Base-by-base conservation (phyloP, 2,329 filamentous ascomycete species). In the Microcyclosporella mali region DNA sequence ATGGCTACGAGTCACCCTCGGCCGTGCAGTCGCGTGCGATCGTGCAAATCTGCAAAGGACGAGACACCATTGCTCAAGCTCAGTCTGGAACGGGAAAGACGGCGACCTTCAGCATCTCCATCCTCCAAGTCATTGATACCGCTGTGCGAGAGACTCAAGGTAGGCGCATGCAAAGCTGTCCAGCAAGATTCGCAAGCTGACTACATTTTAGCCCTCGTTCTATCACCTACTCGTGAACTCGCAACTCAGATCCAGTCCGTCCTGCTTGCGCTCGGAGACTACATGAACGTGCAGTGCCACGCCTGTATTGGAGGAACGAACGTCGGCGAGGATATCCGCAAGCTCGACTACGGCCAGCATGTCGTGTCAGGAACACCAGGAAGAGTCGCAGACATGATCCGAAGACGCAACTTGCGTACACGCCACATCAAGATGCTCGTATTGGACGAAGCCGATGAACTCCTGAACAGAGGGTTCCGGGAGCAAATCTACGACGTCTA, bases 401-500 rank as follows among this genome's bases (percentile, higher is more conserved):
- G 82, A 51, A 79, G 83, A 46, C 80, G 82, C 52, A 82, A 85
- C 55, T 71, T 87, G 42, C 79, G 81, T 57, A 86, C 83, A 29
- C 78, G 81, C 49, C 74, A 85, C 65, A 86, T 87, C 71, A 87
- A 86, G 68, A 86, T 86, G 79, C 72, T 86, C 29, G 81, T 87
- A 46, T 75, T 87, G 44, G 83, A 87, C 59, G 83, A 87, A 64
- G 83, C 83, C 49, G 83, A 87, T 60, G 83, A 86, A 62, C 72
- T 87, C 43, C 79, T 97, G 11, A 94, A 95, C 71, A 85, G 89
- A 57, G 92, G 92, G 38, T 98, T 97, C 75, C 80, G 88, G 52
- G 92, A 98, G 72, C 92, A 97, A 65, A 98, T 98, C 66, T 97
- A 97, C 78, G 90, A 97, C 57, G 89, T 98, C 38, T 97, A 95